These are phyloP conservation scores for Yamadazyma philogaea DNA, from an alignment of 805 yeast genomes.

Conservation along the genomic window DNA sequence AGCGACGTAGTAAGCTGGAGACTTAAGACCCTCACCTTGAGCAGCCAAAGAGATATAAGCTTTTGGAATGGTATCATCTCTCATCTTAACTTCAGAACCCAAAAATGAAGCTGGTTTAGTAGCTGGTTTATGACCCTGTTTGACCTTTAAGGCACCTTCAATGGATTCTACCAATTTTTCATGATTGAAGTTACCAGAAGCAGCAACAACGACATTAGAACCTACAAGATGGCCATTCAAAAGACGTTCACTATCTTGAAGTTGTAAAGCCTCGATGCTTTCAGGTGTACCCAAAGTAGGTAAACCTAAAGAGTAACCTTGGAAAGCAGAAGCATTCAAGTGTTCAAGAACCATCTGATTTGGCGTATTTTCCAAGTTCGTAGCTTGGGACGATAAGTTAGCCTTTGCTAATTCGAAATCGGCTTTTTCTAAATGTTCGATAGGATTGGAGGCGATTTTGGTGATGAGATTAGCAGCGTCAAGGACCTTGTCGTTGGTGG, in stretches of 20 bases:
- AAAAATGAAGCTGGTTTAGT: conserved; percentile 60
- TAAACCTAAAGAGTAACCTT: conserved; percentile 75
- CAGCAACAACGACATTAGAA: conserved; percentile 66
- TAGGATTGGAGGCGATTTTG: conserved; percentile 37
- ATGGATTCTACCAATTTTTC: conserved; percentile 66
- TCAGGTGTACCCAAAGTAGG: conserved; percentile 76
- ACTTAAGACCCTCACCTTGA: conserved; percentile 60
- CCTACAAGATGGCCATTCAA: conserved; percentile 55
- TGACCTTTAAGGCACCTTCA: conserved; percentile 47
- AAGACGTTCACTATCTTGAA: conserved; percentile 56
- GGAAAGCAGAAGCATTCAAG: conserved; percentile 81
- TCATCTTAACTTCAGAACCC: conserved; percentile 83
- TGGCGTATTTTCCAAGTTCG: conserved; percentile 54
- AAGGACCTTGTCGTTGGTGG: conserved; percentile 47
- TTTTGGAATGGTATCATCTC: conserved; percentile 83
- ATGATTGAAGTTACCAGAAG: conserved; percentile 69
- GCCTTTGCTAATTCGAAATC: conserved; percentile 48
- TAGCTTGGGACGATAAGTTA: conserved; percentile 45
- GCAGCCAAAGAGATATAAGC: conserved; percentile 78
- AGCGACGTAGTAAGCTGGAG: conserved; percentile 67
- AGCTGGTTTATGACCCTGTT: conserved; percentile 50
- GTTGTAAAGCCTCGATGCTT: conserved; percentile 54
- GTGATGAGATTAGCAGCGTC: conserved; percentile 54
- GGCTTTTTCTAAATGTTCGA: conserved; percentile 39
- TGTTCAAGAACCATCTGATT: conserved; percentile 65